phyloP scores from a whole-genome alignment of 169 alveolate species.

The Ichthyophthirius multifiliis region DNA sequence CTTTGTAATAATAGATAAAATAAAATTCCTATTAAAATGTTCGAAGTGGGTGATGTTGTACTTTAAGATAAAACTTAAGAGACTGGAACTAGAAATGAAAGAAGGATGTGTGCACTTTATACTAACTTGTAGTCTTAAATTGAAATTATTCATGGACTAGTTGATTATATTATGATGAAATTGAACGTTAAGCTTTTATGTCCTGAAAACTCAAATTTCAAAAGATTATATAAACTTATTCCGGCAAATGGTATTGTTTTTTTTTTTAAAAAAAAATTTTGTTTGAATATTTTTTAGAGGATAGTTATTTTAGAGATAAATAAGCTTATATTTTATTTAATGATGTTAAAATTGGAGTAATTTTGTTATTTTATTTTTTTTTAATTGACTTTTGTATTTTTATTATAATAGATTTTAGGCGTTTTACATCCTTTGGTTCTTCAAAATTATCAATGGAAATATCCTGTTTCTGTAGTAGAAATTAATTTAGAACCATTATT shows the following conservation, averaged over 20 bases:
- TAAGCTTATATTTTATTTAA: slow-evolving; percentile 66
- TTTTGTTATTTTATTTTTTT: neutral
- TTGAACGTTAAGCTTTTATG: slow-evolving; percentile 46
- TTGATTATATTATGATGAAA: slow-evolving; percentile 86
- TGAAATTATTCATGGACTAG: slow-evolving; percentile 86
- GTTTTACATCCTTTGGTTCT: slow-evolving; percentile 94
- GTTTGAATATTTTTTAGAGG: slow-evolving; percentile 16
- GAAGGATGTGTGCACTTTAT: slow-evolving; percentile 80
- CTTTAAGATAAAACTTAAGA: slow-evolving; percentile 70
- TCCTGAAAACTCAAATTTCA: slow-evolving; percentile 55
- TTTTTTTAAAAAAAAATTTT: neutral
- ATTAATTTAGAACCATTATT: slow-evolving; percentile 62
- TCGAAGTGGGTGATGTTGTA: slow-evolving; percentile 92
- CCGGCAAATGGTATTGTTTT: slow-evolving; percentile 41
- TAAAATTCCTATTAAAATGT: slow-evolving; percentile 89
- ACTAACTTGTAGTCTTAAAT: slow-evolving; percentile 67
- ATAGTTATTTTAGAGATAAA: slow-evolving; percentile 83
- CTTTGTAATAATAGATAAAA: slow-evolving; percentile 85
- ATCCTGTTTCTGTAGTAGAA: slow-evolving; percentile 89
- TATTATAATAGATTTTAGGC: slow-evolving; percentile 80
- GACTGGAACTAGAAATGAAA: slow-evolving; percentile 82
- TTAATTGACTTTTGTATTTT: neutral
- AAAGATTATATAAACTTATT: slow-evolving; percentile 60
- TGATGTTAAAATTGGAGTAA: slow-evolving; percentile 75
- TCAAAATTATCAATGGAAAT: slow-evolving; percentile 80